Evolutionary conservation across 2,329 filamentous ascomycete genomes (phyloP).

Genomic region (Emergomyces africanus): DNA sequence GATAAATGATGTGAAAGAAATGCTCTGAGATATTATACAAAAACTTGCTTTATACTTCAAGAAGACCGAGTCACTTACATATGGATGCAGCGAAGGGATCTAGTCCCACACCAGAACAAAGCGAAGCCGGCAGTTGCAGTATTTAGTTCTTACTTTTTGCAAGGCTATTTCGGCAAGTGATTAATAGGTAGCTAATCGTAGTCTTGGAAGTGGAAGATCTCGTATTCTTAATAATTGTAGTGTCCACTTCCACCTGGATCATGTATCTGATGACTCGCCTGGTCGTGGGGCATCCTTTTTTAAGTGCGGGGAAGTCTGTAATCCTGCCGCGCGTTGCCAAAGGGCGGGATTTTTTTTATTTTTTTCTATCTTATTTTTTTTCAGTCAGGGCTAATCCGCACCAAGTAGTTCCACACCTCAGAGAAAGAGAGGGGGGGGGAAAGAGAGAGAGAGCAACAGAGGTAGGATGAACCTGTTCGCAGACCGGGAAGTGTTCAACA

Average conservation of each 20-base stretch:
- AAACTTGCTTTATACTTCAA: neutral
- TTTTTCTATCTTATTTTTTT: no score
- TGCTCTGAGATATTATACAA: neutral
- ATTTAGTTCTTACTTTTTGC: neutral
- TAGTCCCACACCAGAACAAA: neutral
- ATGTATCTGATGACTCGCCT: neutral
- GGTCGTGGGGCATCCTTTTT: neutral
- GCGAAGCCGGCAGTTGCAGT: neutral
- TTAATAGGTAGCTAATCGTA: neutral
- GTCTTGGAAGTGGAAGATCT: neutral
- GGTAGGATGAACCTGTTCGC: no score
- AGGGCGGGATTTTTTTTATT: no score
- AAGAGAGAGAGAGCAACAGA: no score
- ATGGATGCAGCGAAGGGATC: neutral
- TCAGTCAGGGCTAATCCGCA: neutral
- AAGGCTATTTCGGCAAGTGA: neutral
- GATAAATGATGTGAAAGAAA: neutral
- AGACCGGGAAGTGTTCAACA: no score
- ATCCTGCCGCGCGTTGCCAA: neutral
- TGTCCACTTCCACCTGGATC: no score
- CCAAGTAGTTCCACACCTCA: no score
- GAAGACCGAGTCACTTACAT: neutral
- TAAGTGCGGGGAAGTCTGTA: neutral
- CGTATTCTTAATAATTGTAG: neutral
- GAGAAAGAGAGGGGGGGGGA: no score